Base-by-base conservation (phyloP, 192 early-diverging fungal genomes). In the Ambispora gerdemannii region DNA sequence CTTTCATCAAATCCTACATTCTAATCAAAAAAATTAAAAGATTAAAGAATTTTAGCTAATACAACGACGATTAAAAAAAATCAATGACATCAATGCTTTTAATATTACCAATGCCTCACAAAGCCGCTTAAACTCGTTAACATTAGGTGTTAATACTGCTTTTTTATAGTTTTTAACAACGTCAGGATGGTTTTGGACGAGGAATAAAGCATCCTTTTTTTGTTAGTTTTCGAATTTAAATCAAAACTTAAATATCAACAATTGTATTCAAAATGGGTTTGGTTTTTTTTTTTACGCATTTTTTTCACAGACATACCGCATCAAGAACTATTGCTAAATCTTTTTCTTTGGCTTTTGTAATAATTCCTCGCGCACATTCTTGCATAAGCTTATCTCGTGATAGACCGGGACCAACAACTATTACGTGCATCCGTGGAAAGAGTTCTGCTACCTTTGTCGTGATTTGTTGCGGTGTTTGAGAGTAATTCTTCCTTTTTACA, bases 381-480 rank as follows among this genome's bases (percentile, higher is more conserved):
- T 84, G 76, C 80, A 96, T 91, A 4, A 80, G 58, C 22, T 68
- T 58, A 72, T 97, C 90, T 27, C 93, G 82, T 11, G 91, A 93
- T 32, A 99, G 77, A 0, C 97, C 97, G 3, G 97, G 96, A 0
- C 97, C 97, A 15, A 97, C 80, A 0, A 96, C 85, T 27, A 98
- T 74, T 0, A 92, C 92, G 76, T 99, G 93, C 3, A 93, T 50
- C 1, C 93, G 83, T 19, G 82, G 72, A 38, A 96, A 75, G 8
- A 93, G 50, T 15, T 65, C 34, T 0, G 75, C 65, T 2, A 89
- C 78, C 31, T 78, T 83, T 20, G 76, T 74, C 8, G 82, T 77
- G 8, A 86, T 77, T 27, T 80, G 78, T 13, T 81, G 63, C 25
- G 47, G 20, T 53, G 55, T 32, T 30, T 51, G 62, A 30, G 67